Evolutionary conservation across 139 green algal genomes (phyloP).

Genomic region (Astrephomene gubernaculifera): DNA sequence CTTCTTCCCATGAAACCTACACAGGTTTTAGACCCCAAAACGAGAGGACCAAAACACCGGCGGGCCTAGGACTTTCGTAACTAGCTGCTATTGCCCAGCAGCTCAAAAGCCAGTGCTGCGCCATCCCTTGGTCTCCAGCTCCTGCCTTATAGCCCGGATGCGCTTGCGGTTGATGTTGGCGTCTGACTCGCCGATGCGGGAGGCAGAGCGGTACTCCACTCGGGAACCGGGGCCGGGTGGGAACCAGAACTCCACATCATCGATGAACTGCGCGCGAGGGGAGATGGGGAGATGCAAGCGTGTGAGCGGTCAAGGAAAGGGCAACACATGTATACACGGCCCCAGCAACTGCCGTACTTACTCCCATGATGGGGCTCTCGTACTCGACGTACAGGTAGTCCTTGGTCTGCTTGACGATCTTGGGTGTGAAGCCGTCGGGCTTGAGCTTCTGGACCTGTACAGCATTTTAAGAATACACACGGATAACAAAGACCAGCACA

Average conservation of each 20-base stretch:
- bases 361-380: slow-evolving; percentile 87
- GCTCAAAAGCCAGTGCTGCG: slow-evolving; percentile 76
- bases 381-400: slow-evolving; percentile 97
- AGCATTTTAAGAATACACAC: background rate
- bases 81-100: too few relatives aligned
- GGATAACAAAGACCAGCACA: too few relatives aligned
- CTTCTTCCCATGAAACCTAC: too few relatives aligned
- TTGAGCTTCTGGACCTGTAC: slow-evolving; percentile 67
- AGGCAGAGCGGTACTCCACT: slow-evolving; percentile 86
- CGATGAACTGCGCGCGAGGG: slow-evolving; percentile 80
- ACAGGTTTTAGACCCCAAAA: too few relatives aligned
- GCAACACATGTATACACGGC: background rate
- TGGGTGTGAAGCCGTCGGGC: slow-evolving; percentile 86
- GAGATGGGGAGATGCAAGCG: background rate
- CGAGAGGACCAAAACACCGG: too few relatives aligned
- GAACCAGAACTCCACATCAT: slow-evolving; percentile 93
- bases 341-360: slow-evolving; percentile 36
- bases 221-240: slow-evolving; percentile 47
- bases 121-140: slow-evolving; percentile 91
- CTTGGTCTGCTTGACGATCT: slow-evolving; percentile 83
- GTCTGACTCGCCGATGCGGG: slow-evolving; percentile 87
- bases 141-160: slow-evolving; percentile 89
- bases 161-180: slow-evolving; percentile 95
- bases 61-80: too few relatives aligned
- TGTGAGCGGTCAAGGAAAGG: background rate